Conservation (phyloP, 257 asterid genomes). For the Gentiana dahurica region DNA sequence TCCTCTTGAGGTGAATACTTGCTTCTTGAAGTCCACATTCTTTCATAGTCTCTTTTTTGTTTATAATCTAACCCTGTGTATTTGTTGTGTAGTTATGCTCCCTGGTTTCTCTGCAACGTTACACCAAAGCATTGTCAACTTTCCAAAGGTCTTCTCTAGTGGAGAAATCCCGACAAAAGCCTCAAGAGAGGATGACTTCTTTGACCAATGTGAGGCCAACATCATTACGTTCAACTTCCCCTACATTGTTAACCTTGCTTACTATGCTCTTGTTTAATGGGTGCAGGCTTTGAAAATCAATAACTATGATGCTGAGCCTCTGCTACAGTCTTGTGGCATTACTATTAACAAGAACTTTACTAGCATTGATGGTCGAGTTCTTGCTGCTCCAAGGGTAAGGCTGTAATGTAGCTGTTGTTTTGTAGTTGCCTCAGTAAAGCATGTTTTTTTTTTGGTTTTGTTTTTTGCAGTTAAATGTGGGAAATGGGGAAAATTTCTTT, state of each 20-base stretch:
- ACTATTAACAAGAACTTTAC: conserved; percentile 52
- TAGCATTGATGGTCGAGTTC: conserved; percentile 83
- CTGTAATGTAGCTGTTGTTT: background rate
- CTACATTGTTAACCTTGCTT: no score
- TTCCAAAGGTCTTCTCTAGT: no score
- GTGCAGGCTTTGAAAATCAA: no score
- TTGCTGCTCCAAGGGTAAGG: conserved; percentile 70
- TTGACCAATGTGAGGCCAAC: no score
- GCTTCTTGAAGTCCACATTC: background rate
- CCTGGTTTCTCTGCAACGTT: background rate
- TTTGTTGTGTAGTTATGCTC: conserved; percentile 44
- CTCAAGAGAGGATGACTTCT: no score
- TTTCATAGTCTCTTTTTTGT: background rate
- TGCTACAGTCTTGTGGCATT: conserved; percentile 71
- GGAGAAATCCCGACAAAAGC: no score
- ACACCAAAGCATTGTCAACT: no score
- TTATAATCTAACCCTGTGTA: conserved; percentile 5
- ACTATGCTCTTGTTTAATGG: no score
- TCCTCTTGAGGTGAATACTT: conserved; percentile 64
- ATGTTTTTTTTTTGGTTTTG: no score
- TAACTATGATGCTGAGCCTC: no score
- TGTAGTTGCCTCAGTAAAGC: background rate
- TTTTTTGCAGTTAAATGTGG: conserved; percentile 61
- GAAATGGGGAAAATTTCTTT: conserved; percentile 57
- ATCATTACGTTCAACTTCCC: no score